phyloP scores from a whole-genome alignment of 371 early-diverging fungal species.

The Gilbertella persicaria region DNA sequence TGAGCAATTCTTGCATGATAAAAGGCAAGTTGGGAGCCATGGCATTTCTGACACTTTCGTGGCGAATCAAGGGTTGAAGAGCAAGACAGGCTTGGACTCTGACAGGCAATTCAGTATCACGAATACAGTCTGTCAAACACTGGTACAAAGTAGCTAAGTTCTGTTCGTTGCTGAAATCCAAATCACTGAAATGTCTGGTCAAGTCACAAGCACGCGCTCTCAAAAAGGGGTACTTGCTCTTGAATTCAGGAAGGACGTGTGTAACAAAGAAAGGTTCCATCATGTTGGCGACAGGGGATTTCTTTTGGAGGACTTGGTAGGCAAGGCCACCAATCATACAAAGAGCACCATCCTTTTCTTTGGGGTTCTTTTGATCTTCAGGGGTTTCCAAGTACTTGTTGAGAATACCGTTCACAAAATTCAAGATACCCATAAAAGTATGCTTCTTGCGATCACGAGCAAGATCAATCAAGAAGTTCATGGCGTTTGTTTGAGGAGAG shows the following conservation, averaged over 20 bases:
- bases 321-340: slow-evolving; percentile 77
- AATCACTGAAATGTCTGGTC: slow-evolving; percentile 40
- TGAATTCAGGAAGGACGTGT: slow-evolving; percentile 89
- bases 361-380: slow-evolving; percentile 66
- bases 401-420: slow-evolving; percentile 73
- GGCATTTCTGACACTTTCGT: slow-evolving; percentile 69
- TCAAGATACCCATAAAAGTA: slow-evolving; percentile 77
- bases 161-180: slow-evolving; percentile 44
- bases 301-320: slow-evolving; percentile 65
- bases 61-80: slow-evolving; percentile 74
- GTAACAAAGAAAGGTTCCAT: slow-evolving; percentile 82
- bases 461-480: slow-evolving; percentile 72
- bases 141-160: slow-evolving; percentile 62
- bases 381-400: slow-evolving; percentile 60
- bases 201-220: slow-evolving; percentile 66
- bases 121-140: slow-evolving; percentile 64
- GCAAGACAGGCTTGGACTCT: slow-evolving; percentile 82
- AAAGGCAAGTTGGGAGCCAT: slow-evolving; percentile 77
- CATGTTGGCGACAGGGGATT: slow-evolving; percentile 64
- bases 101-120: slow-evolving; percentile 83
- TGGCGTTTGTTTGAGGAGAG: slow-evolving; percentile 71
- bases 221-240: slow-evolving; percentile 77
- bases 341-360: slow-evolving; percentile 87
- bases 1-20: slow-evolving; percentile 83
- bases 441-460: slow-evolving; percentile 76